Evolutionary conservation across 257 asterid species (phyloP).

Genomic region (Cinchona pubescens): DNA sequence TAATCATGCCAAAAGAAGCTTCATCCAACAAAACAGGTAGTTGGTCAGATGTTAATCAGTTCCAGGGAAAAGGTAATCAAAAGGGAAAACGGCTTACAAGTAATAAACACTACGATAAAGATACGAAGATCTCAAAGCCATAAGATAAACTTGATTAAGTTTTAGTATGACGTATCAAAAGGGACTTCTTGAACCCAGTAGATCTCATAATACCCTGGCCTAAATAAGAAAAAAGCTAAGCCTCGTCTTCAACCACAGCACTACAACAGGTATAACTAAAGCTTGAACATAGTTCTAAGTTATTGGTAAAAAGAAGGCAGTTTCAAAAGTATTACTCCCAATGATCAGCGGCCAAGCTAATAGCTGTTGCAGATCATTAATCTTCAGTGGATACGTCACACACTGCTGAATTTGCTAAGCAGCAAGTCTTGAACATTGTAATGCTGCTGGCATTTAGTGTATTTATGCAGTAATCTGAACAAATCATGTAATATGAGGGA

Average conservation of each 20-base stretch:
- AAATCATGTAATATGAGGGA: background rate
- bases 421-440: background rate
- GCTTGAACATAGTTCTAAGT: conserved; percentile 2
- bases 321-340: conserved; percentile 1
- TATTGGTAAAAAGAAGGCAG: background rate
- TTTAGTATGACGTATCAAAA: background rate
- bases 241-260: background rate
- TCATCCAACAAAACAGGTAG: background rate
- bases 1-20: background rate
- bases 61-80: background rate
- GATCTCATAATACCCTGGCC: background rate
- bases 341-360: background rate
- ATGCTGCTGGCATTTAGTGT: background rate
- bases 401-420: conserved; percentile 8
- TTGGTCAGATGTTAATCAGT: background rate
- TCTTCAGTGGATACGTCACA: conserved; percentile 2
- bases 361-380: background rate
- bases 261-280: background rate
- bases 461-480: conserved; percentile 1
- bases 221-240: background rate
- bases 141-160: background rate
- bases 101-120: background rate
- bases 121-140: background rate
- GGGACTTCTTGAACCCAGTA: background rate
- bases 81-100: background rate